Conservation (phyloP, 306 rosid genomes). For the Acacia confusa region DNA sequence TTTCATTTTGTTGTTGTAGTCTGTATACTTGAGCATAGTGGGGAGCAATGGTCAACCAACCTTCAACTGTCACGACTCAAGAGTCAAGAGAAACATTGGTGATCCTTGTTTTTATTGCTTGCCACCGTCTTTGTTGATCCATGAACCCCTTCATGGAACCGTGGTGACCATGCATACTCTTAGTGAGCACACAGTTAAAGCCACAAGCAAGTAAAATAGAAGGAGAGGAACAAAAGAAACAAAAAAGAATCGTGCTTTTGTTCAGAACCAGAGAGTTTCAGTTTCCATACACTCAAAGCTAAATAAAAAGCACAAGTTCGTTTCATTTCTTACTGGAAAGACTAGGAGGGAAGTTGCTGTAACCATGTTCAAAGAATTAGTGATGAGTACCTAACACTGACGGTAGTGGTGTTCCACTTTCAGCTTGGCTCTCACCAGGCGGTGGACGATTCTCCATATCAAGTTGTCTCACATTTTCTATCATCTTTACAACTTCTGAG, state of each 20-base stretch:
- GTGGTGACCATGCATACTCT: no score
- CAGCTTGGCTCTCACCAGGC: slow-evolving; percentile 40
- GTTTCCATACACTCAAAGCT: slow-evolving; percentile 31
- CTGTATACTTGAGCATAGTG: not conserved
- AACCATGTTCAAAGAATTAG: slow-evolving; percentile 21
- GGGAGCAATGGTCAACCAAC: not conserved
- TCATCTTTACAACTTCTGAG: slow-evolving; percentile 62
- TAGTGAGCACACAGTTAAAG: no score
- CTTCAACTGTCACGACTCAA: not conserved
- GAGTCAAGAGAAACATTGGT: not conserved
- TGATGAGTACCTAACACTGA: slow-evolving; percentile 27
- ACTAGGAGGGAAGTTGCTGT: not conserved
- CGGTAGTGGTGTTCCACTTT: slow-evolving; percentile 39
- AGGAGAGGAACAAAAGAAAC: not conserved
- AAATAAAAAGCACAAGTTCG: slow-evolving; percentile 32
- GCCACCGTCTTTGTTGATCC: no score
- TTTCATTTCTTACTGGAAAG: slow-evolving; percentile 8
- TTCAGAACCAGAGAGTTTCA: slow-evolving; percentile 33
- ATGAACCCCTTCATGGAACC: no score
- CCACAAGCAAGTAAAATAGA: not conserved
- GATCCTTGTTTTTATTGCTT: no score
- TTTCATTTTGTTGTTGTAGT: no score
- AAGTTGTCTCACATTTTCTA: slow-evolving; percentile 62
- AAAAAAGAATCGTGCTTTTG: slow-evolving; percentile 36
- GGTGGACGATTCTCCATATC: slow-evolving; percentile 48